A percentile compares a stretch with the other conserved stretches of the same genome.
Conservation (phyloP, 2,329 filamentous ascomycete species). For the Epichloe uncinata region DNA sequence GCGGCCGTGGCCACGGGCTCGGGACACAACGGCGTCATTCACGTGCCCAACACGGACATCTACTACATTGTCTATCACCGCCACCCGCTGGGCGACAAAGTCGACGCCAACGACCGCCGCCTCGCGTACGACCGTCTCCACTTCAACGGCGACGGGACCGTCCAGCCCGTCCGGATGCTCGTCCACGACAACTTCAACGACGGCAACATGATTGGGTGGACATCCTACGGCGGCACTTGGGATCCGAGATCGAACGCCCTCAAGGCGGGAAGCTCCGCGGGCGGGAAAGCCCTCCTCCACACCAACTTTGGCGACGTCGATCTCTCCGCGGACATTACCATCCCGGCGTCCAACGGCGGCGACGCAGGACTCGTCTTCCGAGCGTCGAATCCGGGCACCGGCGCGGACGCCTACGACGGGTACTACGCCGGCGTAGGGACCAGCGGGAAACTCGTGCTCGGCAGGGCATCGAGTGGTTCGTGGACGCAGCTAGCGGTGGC, state of each 20-base stretch:
- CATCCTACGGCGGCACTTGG: conserved; percentile 11
- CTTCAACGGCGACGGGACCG: conserved; percentile 13
- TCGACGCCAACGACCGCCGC: too few relatives aligned
- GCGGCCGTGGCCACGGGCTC: too few relatives aligned
- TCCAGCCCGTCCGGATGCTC: conserved; percentile 29
- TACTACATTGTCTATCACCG: too few relatives aligned
- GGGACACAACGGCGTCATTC: too few relatives aligned
- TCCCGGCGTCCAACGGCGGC: conserved; percentile 5
- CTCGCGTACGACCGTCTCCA: too few relatives aligned
- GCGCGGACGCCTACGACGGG: too few relatives aligned
- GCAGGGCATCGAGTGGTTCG: conserved; percentile 6
- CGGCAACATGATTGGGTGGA: conserved; percentile 25
- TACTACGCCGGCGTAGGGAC: conserved; percentile 10
- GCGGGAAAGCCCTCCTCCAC: conserved; percentile 19
- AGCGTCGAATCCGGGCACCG: too few relatives aligned
- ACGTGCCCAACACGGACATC: too few relatives aligned
- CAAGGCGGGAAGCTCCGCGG: conserved; percentile 7
- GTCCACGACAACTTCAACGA: conserved; percentile 30
- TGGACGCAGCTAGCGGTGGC: conserved; percentile 6
- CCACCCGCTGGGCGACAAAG: too few relatives aligned
- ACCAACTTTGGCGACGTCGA: conserved; percentile 23
- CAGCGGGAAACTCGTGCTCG: conserved; percentile 13
- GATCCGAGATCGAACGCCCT: conserved; percentile 10
- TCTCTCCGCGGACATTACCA: conserved; percentile 17
- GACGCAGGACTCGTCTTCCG: background rate